These are phyloP conservation scores for Diaporthe aspalathi DNA, from an alignment of 2,329 filamentous ascomycete species.

Conservation along the genomic window DNA sequence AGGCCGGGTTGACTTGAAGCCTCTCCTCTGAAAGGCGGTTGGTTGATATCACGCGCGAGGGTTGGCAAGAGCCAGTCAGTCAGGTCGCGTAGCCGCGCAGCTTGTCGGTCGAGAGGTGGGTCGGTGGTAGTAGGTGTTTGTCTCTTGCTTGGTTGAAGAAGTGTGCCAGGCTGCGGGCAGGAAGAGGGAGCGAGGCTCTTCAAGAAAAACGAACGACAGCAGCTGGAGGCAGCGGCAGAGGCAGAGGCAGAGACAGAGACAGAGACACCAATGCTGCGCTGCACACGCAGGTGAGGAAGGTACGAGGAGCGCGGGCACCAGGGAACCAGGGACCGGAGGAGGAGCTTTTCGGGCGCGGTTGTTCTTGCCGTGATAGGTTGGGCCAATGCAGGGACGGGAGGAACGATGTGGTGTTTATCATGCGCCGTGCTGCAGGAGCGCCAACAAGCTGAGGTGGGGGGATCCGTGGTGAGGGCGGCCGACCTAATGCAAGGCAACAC, in stretches of 20 bases:
- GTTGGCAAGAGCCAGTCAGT: constrained; percentile 12
- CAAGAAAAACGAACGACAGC: constrained; percentile 20
- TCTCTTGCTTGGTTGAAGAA: neutral
- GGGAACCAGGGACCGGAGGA: constrained; percentile 9
- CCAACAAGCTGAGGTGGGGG: constrained; percentile 30
- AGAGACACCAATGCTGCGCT: neutral
- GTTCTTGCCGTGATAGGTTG: constrained; percentile 33
- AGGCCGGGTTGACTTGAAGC: constrained; percentile 33
- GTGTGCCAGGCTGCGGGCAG: neutral
- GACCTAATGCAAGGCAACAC: constrained; percentile 35
- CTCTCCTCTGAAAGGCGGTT: constrained; percentile 43
- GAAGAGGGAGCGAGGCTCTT: constrained; percentile 12
- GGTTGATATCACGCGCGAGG: constrained; percentile 2
- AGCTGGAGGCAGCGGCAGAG: constrained; percentile 4
- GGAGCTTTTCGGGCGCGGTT: constrained; percentile 25
- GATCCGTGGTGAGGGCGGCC: constrained; percentile 22
- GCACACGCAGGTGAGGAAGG: constrained; percentile 15
- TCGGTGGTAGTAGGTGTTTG: neutral
- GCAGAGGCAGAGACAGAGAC: too few relatives aligned
- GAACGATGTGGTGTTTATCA: constrained; percentile 27
- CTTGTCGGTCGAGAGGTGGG: neutral
- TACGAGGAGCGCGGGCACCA: neutral
- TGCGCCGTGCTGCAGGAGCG: constrained; percentile 22
- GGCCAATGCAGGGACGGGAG: constrained; percentile 29
- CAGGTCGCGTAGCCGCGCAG: constrained; percentile 9